Percentiles rank a stretch among this genome's conserved stretches.
phyloP scores from a whole-genome alignment of 179 eudicot species.

The Silene vulgaris region DNA sequence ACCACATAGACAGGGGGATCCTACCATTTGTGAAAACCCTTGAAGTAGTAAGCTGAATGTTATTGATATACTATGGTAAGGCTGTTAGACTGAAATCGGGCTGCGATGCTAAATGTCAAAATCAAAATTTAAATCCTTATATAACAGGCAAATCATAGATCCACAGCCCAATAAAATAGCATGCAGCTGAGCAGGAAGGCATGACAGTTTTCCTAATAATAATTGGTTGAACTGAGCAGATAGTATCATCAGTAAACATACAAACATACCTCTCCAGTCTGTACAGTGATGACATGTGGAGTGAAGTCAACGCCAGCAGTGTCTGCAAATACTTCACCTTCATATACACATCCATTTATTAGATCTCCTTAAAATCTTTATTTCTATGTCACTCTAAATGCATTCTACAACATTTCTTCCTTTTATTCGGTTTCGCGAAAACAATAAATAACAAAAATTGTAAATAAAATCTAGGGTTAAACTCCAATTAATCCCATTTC shows the following conservation, averaged over 20 bases:
- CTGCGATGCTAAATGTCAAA: not conserved
- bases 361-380: not conserved
- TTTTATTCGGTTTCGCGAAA: too few relatives aligned
- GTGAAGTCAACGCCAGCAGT: slow-evolving; percentile 70
- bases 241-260: not conserved
- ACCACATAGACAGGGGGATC: not conserved
- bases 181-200: too few relatives aligned
- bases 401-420: not conserved
- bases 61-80: not conserved
- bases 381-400: not conserved
- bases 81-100: not conserved
- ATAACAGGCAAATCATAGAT: too few relatives aligned
- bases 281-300: slow-evolving; percentile 58
- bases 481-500: not conserved
- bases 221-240: too few relatives aligned
- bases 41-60: too few relatives aligned
- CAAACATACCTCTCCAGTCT: slow-evolving; percentile 60
- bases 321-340: slow-evolving; percentile 63
- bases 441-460: too few relatives aligned
- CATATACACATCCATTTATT: slow-evolving; percentile 27
- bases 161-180: too few relatives aligned
- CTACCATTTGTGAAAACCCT: not conserved
- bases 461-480: too few relatives aligned
- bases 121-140: not conserved
- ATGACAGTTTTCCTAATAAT: too few relatives aligned